Evolutionary conservation across 306 rosid genomes (phyloP), one percentile per base, ranked within the genome.

Genomic region (Rosa persica): DNA sequence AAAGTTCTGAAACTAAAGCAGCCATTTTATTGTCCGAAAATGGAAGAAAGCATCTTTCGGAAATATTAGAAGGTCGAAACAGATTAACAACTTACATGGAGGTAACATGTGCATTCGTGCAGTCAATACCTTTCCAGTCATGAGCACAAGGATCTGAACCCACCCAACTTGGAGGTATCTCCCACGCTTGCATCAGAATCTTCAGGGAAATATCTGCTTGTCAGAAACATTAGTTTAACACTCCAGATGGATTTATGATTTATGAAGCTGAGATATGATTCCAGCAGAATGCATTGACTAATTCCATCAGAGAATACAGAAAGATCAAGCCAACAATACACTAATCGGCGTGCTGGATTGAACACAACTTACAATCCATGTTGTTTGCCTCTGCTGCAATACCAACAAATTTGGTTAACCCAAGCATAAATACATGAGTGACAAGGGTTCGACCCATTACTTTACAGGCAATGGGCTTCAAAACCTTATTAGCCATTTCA

Each of bases 1-100:
- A 88, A 55, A 44, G 68, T 52, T 74, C 91, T 88, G 79, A 64
- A 38, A 10, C 52, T 16, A 19, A 27, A 72, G 30, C 12, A 27
- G 1, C 16, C 1, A 1, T 48, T 48, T 48, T 16, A 20, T 9
- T 36, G 38, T 73, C 22, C 7, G 0, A 19, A 38, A 2, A 19
- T 19, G 11, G 12, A n/a, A 51, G 9, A 6, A 20, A 73, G 12
- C 0, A 73, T 36, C 36, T 19, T 71, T 27, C 34, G 19, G 64
- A 5, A 72, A 64, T 17, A 0, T 46, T 46, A 11, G 49, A 11
- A 36, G 61, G 47, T 49, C 6, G 54, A 49, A 27, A 30, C 5
- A 8, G 58, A 55, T 16, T 0, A 48, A 71, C 19, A 47, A 8
- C 60, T 48, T 71, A 48, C 75, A 71, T 15, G 60, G 75, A 71